Evolutionary conservation across 73 alveolate species (phyloP).

Genomic region (Paramecium pentaurelia): DNA sequence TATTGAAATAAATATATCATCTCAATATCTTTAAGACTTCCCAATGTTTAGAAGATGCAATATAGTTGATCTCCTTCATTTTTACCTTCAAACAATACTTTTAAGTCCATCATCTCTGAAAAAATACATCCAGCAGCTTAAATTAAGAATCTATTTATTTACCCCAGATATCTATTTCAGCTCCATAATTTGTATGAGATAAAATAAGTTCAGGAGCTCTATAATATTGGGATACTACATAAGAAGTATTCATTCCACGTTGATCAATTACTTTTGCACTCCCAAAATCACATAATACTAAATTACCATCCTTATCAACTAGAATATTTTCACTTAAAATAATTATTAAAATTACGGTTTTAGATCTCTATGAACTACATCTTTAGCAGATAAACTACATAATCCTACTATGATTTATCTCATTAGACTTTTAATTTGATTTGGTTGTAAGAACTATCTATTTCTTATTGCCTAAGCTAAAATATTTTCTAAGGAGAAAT

Average conservation of each 20-base stretch:
- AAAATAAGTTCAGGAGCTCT: conserved; percentile 87
- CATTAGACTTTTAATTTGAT: conserved; percentile 54
- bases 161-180: conserved; percentile 84
- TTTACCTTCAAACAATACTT: conserved; percentile 70
- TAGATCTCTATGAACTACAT: conserved; percentile 70
- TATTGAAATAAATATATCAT: conserved; percentile 30
- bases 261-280: conserved; percentile 63
- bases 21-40: conserved; percentile 30
- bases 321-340: conserved; percentile 24
- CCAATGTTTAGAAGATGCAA: conserved; percentile 34
- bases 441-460: conserved; percentile 41
- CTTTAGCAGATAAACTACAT: conserved; percentile 39
- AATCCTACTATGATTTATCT: conserved; percentile 62
- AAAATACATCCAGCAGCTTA: conserved; percentile 88
- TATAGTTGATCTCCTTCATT: conserved; percentile 74
- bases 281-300: conserved; percentile 85
- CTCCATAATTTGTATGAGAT: conserved; percentile 66
- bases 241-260: conserved; percentile 72
- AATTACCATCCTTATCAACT: conserved; percentile 33
- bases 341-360: conserved; percentile 72
- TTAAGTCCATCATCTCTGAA: conserved; percentile 75
- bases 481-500: conserved; percentile 76
- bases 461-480: conserved; percentile 40
- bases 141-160: background rate
- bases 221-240: conserved; percentile 83